Conservation (phyloP, 2,329 filamentous ascomycete genomes). For the Amesomyces nigricolor region DNA sequence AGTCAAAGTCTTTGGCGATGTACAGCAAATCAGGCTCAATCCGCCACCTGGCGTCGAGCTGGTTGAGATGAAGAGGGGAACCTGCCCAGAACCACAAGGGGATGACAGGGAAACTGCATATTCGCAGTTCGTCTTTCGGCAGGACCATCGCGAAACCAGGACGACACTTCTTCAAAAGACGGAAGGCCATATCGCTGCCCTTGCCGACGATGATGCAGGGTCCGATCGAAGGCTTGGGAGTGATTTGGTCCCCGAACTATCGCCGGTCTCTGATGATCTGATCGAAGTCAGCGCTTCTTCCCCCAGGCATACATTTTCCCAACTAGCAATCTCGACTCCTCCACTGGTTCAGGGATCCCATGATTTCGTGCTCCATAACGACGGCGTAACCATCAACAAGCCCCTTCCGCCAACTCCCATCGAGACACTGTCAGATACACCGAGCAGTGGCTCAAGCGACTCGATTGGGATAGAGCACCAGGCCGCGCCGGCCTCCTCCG, state of each 20-base stretch:
- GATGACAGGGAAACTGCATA: neutral
- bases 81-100: neutral
- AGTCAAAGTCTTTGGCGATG: constrained; percentile 55
- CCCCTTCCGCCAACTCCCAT: too few relatives aligned
- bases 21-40: constrained; percentile 44
- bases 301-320: too few relatives aligned
- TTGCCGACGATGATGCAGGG: constrained; percentile 21
- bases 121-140: constrained; percentile 52
- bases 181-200: constrained; percentile 22
- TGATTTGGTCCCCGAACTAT: neutral
- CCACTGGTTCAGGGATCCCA: too few relatives aligned
- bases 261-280: too few relatives aligned
- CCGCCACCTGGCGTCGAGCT: constrained; percentile 56
- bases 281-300: too few relatives aligned
- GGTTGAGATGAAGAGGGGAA: constrained; percentile 42
- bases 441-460: too few relatives aligned
- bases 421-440: too few relatives aligned
- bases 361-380: too few relatives aligned
- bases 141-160: constrained; percentile 47
- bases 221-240: constrained; percentile 18
- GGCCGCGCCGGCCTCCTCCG: too few relatives aligned
- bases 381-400: too few relatives aligned
- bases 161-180: constrained; percentile 33
- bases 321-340: neutral
- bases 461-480: too few relatives aligned